Percentiles rank a stretch among this genome's conserved stretches.
Conservation (phyloP, 805 yeast genomes). For the Candida odintsovae region DNA sequence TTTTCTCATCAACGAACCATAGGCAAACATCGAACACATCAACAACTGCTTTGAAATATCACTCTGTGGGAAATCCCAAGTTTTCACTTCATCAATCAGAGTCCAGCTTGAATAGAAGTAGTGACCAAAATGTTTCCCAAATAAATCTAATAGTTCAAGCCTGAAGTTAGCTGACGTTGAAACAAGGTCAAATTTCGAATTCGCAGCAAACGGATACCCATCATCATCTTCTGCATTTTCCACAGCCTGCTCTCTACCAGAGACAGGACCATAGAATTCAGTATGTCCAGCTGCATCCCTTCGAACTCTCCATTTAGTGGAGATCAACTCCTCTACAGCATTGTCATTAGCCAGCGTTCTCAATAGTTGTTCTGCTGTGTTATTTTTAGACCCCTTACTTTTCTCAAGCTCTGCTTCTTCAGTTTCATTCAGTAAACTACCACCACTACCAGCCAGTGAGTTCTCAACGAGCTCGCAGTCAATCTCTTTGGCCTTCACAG, state of each 20-base stretch:
- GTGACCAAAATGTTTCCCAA: conserved; percentile 22
- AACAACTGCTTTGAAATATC: conserved; percentile 26
- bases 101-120: conserved; percentile 23
- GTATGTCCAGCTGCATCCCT: conserved; percentile 22
- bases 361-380: conserved; percentile 7
- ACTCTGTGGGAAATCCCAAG: conserved; percentile 24
- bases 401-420: background rate
- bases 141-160: conserved; percentile 12
- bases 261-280: conserved; percentile 31
- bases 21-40: conserved; percentile 25
- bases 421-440: background rate
- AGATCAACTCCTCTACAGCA: conserved; percentile 28
- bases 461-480: conserved; percentile 8
- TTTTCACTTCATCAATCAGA: conserved; percentile 16
- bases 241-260: conserved; percentile 27
- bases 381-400: background rate
- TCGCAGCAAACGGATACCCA: background rate
- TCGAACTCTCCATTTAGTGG: conserved; percentile 30
- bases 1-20: conserved; percentile 21
- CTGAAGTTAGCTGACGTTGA: conserved; percentile 1
- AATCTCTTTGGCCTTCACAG: conserved; percentile 11
- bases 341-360: conserved; percentile 21
- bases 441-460: background rate
- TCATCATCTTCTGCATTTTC: conserved; percentile 17
- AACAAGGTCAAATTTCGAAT: conserved; percentile 1